Evolutionary conservation across 495 filamentous ascomycete genomes (phyloP).

Genomic region (Bombardia bombarda): DNA sequence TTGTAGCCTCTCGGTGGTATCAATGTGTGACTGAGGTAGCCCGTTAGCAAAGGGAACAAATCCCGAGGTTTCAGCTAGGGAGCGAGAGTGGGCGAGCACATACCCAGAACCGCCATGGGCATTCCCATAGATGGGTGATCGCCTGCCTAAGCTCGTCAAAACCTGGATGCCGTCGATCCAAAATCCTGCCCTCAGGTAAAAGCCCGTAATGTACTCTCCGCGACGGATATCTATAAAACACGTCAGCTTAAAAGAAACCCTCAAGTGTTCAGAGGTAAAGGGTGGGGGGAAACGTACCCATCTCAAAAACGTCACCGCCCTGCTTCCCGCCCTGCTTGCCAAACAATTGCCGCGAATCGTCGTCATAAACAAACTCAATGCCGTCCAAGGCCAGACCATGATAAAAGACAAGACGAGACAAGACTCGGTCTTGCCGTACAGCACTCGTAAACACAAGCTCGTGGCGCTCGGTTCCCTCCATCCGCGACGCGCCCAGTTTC

Average conservation of each 20-base stretch:
- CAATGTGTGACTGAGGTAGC: conserved; percentile 61
- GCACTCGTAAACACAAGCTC: conserved; percentile 70
- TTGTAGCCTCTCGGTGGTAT: conserved; percentile 85
- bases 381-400: conserved; percentile 76
- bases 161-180: conserved; percentile 93
- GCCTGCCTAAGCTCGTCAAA: conserved; percentile 77
- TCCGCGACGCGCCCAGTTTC: conserved; percentile 64
- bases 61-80: no score
- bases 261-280: not conserved
- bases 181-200: conserved; percentile 69
- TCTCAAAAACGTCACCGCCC: conserved; percentile 67
- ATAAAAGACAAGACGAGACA: conserved; percentile 69
- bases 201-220: conserved; percentile 83
- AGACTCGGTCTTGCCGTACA: conserved; percentile 59
- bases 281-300: conserved; percentile 47
- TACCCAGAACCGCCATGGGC: conserved; percentile 74
- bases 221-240: conserved; percentile 58
- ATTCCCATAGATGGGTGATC: conserved; percentile 81
- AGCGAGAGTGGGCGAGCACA: conserved; percentile 8
- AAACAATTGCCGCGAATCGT: conserved; percentile 79
- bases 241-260: conserved; percentile 11
- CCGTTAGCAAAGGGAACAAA: not conserved
- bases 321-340: conserved; percentile 71
- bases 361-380: conserved; percentile 89
- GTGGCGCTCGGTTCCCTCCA: conserved; percentile 62